phyloP scores from a whole-genome alignment of 2,329 filamentous ascomycete genomes.

The Thielaviopsis euricoi region DNA sequence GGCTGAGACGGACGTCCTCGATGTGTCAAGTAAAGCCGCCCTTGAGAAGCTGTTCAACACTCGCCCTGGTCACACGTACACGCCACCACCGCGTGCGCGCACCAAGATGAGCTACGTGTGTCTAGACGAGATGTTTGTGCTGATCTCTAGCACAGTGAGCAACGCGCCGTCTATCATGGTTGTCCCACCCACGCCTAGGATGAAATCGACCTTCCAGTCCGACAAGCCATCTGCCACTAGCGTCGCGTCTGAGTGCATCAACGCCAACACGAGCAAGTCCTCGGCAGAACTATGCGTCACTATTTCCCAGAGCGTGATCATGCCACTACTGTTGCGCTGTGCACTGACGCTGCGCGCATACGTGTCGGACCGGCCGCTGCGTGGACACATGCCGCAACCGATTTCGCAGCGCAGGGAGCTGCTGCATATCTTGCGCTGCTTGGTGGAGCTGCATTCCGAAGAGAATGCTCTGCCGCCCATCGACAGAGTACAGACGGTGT shows the following conservation, averaged over 20 bases:
- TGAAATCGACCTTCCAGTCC: constrained; percentile 12
- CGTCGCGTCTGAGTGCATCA: constrained; percentile 14
- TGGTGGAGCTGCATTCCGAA: constrained; percentile 54
- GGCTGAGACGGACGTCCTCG: constrained; percentile 32
- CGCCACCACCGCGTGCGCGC: constrained; percentile 47
- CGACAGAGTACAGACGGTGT: constrained; percentile 34
- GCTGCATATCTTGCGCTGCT: constrained; percentile 47
- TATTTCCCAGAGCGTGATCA: constrained; percentile 60
- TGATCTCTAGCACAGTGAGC: constrained; percentile 38
- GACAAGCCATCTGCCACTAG: constrained; percentile 13
- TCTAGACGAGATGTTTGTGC: constrained; percentile 59
- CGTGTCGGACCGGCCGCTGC: constrained; percentile 76
- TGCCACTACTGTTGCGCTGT: constrained; percentile 67
- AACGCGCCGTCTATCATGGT: constrained; percentile 22
- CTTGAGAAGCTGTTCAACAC: constrained; percentile 40
- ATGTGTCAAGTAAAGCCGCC: background rate
- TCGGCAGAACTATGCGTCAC: constrained; percentile 28
- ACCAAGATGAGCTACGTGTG: constrained; percentile 64
- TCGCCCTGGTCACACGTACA: constrained; percentile 56
- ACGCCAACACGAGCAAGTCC: background rate
- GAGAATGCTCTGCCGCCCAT: constrained; percentile 48
- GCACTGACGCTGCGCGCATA: constrained; percentile 71
- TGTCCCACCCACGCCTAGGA: constrained; percentile 28
- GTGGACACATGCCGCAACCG: constrained; percentile 79
- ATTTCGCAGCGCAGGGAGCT: constrained; percentile 66